Conservation (phyloP, 495 filamentous ascomycete species). For the Hypoxylon lienhwacheense region DNA sequence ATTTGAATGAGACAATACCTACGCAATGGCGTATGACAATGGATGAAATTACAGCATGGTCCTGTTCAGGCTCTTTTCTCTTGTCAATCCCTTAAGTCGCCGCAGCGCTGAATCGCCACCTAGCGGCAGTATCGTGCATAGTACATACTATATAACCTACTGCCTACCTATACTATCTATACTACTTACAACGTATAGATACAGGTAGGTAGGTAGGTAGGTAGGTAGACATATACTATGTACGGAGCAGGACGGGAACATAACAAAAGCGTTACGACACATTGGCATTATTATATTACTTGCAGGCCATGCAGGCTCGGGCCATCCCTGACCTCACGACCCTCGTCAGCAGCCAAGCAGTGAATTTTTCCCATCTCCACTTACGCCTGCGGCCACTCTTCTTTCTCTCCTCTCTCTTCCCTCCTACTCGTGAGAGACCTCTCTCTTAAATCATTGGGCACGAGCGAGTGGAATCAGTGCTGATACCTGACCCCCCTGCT, state of each 20-base stretch:
- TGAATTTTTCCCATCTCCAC: slow-evolving; percentile 37
- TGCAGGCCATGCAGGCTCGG: slow-evolving; percentile 30
- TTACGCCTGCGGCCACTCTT: slow-evolving; percentile 28
- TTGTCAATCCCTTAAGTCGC: slow-evolving; percentile 11
- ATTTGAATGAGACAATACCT: slow-evolving; percentile 6
- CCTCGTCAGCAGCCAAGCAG: slow-evolving; percentile 34
- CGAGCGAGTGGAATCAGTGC: slow-evolving; percentile 33
- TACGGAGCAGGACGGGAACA: slow-evolving; percentile 1
- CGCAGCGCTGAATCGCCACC: slow-evolving; percentile 27
- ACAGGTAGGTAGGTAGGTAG: too few relatives aligned
- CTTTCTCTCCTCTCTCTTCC: slow-evolving; percentile 32
- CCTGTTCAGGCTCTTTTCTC: slow-evolving; percentile 1
- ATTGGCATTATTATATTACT: slow-evolving; percentile 36
- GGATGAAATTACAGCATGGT: background rate
- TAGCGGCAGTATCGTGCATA: slow-evolving; percentile 24
- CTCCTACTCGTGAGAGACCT: slow-evolving; percentile 29
- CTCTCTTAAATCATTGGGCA: slow-evolving; percentile 39
- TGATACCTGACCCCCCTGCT: slow-evolving; percentile 39
- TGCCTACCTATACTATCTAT: too few relatives aligned
- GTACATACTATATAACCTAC: too few relatives aligned
- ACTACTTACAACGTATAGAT: too few relatives aligned
- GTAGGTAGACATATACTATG: too few relatives aligned
- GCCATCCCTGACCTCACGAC: slow-evolving; percentile 32
- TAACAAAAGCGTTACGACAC: slow-evolving; percentile 21
- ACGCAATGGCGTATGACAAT: too few relatives aligned